Evolutionary conservation across 2,329 filamentous ascomycete genomes (phyloP), one percentile per base, ranked within the genome.

Genomic region (Lizonia empirigonia): DNA sequence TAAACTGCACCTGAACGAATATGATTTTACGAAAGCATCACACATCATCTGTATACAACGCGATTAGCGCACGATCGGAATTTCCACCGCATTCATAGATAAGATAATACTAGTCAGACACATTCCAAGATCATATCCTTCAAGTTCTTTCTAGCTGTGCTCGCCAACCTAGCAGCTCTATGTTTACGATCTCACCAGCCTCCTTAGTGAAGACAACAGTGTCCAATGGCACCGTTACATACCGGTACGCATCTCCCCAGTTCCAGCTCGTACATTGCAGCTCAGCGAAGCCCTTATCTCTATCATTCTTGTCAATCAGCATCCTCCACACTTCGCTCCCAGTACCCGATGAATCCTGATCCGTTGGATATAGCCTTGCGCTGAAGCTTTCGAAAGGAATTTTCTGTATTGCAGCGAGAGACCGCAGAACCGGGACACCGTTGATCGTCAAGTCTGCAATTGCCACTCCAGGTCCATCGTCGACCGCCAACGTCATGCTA

Each of bases 191-290:
- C 19, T 46, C 36, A 2, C 24, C 44, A 6, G 7, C 34, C 10
- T 55, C 37, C 13, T 50, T 45, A 10, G 44, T 38, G 27, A 67
- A 65, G 8, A 58, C 32, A 30, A 66, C 23, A 10, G 47, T 56
- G 23, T 68, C 64, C 22, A 68, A 44, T 10, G 58, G 56, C 48
- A 57, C 55, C 10, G 58, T 42, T 10, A 51, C 47, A 51, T 64
- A 67, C 36, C 63, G 44, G 24, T 42, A 51, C 4, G 30, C 12
- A 49, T 69, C 64, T 2, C 53, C 53, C 47, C 44, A 34, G 16
- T 56, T 60, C 63, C 63, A 68, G 34, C 55, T 62, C 19, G 53
- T 52, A 27, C 64, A 67, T 1, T 60, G 40, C 33, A 64, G 29
- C 13, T 62, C 62, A 19, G 62, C 60, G 33, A 62, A 67, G 2